Conservation (phyloP, 805 yeast species). For the Teunomyces gatunensis region DNA sequence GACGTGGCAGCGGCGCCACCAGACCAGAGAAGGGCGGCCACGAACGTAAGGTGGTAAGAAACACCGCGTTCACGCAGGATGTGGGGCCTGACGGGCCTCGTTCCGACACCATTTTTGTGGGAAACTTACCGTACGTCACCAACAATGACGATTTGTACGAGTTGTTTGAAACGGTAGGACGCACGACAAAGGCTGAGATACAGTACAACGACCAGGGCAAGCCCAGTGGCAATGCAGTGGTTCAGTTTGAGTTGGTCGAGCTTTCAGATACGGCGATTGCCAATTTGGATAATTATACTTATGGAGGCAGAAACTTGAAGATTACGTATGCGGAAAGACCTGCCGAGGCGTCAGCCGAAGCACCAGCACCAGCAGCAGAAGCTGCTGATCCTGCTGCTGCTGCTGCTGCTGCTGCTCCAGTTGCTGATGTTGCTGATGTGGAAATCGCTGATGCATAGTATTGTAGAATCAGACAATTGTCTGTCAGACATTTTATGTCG, state of each 20-base stretch:
- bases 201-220: slow-evolving; percentile 57
- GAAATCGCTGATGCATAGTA: slow-evolving; percentile 4
- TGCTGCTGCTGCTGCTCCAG: neutral
- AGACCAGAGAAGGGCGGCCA: slow-evolving; percentile 11
- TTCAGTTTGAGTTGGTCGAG: slow-evolving; percentile 63
- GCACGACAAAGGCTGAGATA: slow-evolving; percentile 73
- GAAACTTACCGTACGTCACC: slow-evolving; percentile 88
- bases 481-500: no score
- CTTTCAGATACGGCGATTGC: slow-evolving; percentile 73
- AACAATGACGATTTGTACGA: slow-evolving; percentile 80
- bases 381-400: no score
- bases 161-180: slow-evolving; percentile 80
- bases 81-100: slow-evolving; percentile 61
- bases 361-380: no score
- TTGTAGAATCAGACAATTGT: no score
- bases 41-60: slow-evolving; percentile 22
- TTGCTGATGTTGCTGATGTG: slow-evolving; percentile 3
- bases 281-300: slow-evolving; percentile 74
- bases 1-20: slow-evolving; percentile 29
- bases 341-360: neutral
- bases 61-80: slow-evolving; percentile 62
- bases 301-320: slow-evolving; percentile 74
- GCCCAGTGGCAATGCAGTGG: slow-evolving; percentile 84
- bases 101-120: slow-evolving; percentile 53
- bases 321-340: slow-evolving; percentile 60